phyloP scores from a whole-genome alignment of 306 rosid genomes.

The Dalbergia cochinchinensis region DNA sequence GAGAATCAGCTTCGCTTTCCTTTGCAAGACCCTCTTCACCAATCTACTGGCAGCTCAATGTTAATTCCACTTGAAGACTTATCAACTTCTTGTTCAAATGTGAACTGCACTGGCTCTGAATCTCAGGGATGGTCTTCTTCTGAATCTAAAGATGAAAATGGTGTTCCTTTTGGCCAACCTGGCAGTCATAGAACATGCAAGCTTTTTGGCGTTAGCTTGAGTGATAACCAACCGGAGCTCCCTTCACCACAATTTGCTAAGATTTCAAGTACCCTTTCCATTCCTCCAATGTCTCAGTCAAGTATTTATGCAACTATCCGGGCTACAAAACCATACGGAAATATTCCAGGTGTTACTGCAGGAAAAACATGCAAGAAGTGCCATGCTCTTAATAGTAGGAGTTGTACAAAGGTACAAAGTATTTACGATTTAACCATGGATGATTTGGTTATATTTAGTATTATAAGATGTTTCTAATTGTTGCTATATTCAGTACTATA shows the following conservation, averaged over 20 bases:
- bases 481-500: neutral
- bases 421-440: constrained; percentile 25
- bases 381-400: constrained; percentile 51
- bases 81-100: constrained; percentile 49
- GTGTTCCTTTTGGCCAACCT: constrained; percentile 49
- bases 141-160: constrained; percentile 52
- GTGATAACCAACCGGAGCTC: constrained; percentile 62
- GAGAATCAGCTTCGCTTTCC: constrained; percentile 45
- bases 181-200: constrained; percentile 38
- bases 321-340: constrained; percentile 48
- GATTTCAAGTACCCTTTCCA: constrained; percentile 45
- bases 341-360: constrained; percentile 39
- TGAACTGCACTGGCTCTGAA: constrained; percentile 49
- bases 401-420: constrained; percentile 70
- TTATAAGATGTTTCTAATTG: constrained; percentile 22
- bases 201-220: constrained; percentile 68
- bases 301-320: constrained; percentile 40
- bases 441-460: constrained; percentile 19
- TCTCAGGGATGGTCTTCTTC: constrained; percentile 49
- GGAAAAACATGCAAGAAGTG: constrained; percentile 59
- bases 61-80: constrained; percentile 45
- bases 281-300: constrained; percentile 53
- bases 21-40: constrained; percentile 39
- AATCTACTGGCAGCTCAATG: constrained; percentile 36
- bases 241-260: constrained; percentile 74